Evolutionary conservation across 345 rosid genomes (phyloP), one percentile per base, ranked within the genome.

Genomic region (Aegle marmelos): DNA sequence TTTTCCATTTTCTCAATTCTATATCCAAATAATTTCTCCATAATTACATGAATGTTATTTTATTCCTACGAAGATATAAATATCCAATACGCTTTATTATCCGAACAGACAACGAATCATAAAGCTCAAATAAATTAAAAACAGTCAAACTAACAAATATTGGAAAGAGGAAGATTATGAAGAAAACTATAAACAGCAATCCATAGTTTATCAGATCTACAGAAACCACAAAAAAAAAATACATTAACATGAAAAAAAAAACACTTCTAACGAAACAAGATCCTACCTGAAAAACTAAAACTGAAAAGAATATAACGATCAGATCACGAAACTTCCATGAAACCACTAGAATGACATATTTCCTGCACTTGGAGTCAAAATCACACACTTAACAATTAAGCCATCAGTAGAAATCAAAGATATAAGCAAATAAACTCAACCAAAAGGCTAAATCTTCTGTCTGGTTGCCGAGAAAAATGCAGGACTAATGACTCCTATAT

Each of bases 121-220:
- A 1, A 2, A 53, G 53, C 33, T 64, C 4, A 50, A 64, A 65
- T n/a, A 53, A 50, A 31, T 64, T 53, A 54, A 37, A 54, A 65
- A 17, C 27, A 14, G 72, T 50, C 72, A n/a, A 62, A 30, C 27
- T 45, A 67, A 39, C 22, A 30, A 41, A 39, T 2, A 61, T 9
- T 13, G 10, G 25, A 74, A 48, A 0, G 50, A 63, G 36, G 30
- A 64, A 75, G 59, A 16, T 27, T 45, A 45, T 22, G 2, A 4
- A 60, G 9, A 62, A 57, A 41, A 41, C 58, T 21, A 7, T 30
- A 50, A 10, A 75, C 13, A 27, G 45, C 45, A 53, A 30, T 21
- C 24, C 45, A 63, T 28, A 75, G 50, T 41, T 45, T 22, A 53
- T 22, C 24, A 63, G 70, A 75, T 75, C 78, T 45, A n/a, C 30